Conservation (phyloP, 139 green algal species). For the Haematococcus lacustris region DNA sequence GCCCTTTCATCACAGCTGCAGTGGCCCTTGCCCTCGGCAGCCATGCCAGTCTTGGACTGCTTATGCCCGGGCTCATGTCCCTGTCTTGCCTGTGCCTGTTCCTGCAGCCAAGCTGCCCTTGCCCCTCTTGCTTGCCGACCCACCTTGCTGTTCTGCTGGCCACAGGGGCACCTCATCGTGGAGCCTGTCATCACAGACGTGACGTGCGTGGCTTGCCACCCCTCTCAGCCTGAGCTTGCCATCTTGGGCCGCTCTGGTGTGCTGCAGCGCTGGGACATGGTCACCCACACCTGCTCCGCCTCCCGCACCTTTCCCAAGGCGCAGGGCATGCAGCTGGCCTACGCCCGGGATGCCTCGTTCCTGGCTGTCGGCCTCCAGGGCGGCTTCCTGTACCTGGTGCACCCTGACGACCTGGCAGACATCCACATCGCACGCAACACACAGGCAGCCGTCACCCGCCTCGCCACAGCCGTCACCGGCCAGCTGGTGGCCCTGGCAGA, state of each 20-base stretch:
- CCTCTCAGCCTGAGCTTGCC: conserved; percentile 24
- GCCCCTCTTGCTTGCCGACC: too few species aligned
- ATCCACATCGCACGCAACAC: conserved; percentile 26
- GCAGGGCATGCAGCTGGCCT: conserved; percentile 5
- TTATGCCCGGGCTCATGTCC: too few species aligned
- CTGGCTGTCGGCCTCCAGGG: conserved; percentile 23
- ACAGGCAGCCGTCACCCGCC: background rate
- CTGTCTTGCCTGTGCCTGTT: too few species aligned
- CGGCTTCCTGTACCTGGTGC: conserved; percentile 32
- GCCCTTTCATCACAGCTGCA: too few species aligned
- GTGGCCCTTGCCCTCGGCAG: too few species aligned
- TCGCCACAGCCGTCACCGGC: conserved; percentile 19
- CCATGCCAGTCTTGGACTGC: too few species aligned
- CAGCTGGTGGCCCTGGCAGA: conserved; percentile 27
- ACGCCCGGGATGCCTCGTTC: conserved; percentile 33
- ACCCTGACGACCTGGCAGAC: conserved; percentile 14
- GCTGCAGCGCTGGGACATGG: conserved; percentile 34
- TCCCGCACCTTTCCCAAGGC: conserved; percentile 18
- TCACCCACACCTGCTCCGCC: conserved; percentile 18
- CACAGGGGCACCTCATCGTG: background rate
- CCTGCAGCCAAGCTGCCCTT: too few species aligned
- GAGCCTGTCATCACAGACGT: conserved; percentile 21
- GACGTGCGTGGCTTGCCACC: conserved; percentile 35
- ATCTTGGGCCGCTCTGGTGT: conserved; percentile 13
- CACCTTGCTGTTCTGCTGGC: too few species aligned